Evolutionary conservation across 495 filamentous ascomycete genomes (phyloP).

Genomic region (Hypoxylon subgilvum): DNA sequence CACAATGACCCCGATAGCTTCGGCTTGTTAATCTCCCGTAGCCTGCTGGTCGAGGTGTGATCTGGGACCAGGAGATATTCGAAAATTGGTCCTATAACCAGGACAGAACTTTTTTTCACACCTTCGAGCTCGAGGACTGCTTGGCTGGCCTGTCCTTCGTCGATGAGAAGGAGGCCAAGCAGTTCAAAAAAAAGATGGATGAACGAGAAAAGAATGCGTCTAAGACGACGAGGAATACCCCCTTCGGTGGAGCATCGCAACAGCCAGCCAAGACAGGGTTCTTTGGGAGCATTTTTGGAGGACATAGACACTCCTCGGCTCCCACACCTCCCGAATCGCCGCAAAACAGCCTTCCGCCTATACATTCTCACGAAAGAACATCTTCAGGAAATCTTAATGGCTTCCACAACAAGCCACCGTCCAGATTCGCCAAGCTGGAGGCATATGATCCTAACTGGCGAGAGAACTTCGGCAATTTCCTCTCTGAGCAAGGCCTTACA

Average conservation of each 20-base stretch:
- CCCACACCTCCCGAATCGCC: slow-evolving; percentile 63
- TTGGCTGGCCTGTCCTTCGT: slow-evolving; percentile 87
- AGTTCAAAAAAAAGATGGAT: slow-evolving; percentile 92
- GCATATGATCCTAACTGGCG: slow-evolving; percentile 83
- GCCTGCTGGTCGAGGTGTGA: slow-evolving; percentile 82
- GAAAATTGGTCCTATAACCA: slow-evolving; percentile 93
- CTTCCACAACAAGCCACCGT: slow-evolving; percentile 42
- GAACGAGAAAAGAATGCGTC: slow-evolving; percentile 91
- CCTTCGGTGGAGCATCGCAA: slow-evolving; percentile 68
- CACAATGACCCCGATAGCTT: background rate
- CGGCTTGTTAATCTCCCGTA: slow-evolving; percentile 47
- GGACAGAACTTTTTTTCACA: slow-evolving; percentile 95
- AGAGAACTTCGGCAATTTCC: slow-evolving; percentile 77
- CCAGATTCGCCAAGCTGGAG: slow-evolving; percentile 73
- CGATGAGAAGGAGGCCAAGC: slow-evolving; percentile 95
- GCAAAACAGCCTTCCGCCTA: slow-evolving; percentile 52
- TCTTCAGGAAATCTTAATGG: slow-evolving; percentile 52
- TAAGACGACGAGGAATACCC: slow-evolving; percentile 78
- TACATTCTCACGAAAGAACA: slow-evolving; percentile 53
- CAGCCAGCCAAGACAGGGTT: slow-evolving; percentile 53
- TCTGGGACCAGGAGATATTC: slow-evolving; percentile 99
- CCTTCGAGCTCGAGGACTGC: slow-evolving; percentile 92
- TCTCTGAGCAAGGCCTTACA: slow-evolving; percentile 85
- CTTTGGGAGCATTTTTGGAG: slow-evolving; percentile 71
- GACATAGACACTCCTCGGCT: slow-evolving; percentile 70